Evolutionary conservation across 352 stramenopile genomes (phyloP).

Genomic region (Globisporangium paroecandrum): DNA sequence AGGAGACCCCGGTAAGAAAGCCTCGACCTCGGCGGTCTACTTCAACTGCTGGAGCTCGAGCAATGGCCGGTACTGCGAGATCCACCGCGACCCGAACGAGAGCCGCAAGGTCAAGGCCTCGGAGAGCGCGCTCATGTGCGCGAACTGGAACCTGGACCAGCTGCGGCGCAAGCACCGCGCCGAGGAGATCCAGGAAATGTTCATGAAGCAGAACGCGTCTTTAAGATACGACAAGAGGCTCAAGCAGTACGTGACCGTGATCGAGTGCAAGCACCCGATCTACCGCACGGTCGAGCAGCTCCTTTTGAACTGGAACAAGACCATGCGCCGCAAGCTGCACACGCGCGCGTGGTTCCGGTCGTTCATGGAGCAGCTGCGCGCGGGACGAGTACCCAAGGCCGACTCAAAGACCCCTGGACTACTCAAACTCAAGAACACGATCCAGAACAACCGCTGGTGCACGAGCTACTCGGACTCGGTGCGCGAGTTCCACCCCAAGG

Average conservation of each 20-base stretch:
- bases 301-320: conserved; percentile 79
- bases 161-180: conserved; percentile 80
- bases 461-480: conserved; percentile 58
- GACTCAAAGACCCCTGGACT: conserved; percentile 44
- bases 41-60: conserved; percentile 95
- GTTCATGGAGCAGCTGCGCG: conserved; percentile 85
- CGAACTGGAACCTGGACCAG: conserved; percentile 90
- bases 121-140: conserved; percentile 88
- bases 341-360: conserved; percentile 85
- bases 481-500: conserved; percentile 56
- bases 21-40: conserved; percentile 38
- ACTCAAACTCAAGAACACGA: conserved; percentile 83
- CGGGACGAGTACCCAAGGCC: conserved; percentile 47
- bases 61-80: conserved; percentile 76
- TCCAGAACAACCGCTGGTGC: conserved; percentile 74
- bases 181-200: conserved; percentile 93
- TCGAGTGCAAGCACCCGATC: conserved; percentile 90
- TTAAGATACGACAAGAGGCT: conserved; percentile 84
- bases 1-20: neutral
- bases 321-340: conserved; percentile 81
- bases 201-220: conserved; percentile 83
- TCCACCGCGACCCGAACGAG: conserved; percentile 46
- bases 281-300: conserved; percentile 77
- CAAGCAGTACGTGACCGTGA: conserved; percentile 87
- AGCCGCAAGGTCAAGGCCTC: conserved; percentile 44